These are phyloP conservation scores for Pythium aphanidermatum DNA, from an alignment of 352 stramenopile species.

Conservation along the genomic window DNA sequence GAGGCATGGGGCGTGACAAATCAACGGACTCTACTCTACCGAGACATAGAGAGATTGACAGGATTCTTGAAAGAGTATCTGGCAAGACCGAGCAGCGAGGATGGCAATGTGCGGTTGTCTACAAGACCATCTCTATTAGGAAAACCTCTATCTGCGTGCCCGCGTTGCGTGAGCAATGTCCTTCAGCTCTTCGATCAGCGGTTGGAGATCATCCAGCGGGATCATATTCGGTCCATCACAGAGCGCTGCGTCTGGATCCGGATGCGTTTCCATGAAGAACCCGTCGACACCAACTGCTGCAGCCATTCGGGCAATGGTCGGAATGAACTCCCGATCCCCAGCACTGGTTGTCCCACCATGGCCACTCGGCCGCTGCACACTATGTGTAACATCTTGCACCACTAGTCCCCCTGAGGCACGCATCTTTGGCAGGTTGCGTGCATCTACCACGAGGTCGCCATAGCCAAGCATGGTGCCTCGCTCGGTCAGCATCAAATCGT, in stretches of 20 bases:
- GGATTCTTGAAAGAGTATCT: neutral
- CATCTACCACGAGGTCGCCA: conserved; percentile 81
- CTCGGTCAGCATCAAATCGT: conserved; percentile 80
- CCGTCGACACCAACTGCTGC: conserved; percentile 82
- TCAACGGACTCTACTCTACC: neutral
- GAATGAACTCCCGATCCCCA: conserved; percentile 76
- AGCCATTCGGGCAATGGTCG: conserved; percentile 80
- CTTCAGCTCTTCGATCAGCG: conserved; percentile 66
- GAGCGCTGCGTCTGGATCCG: conserved; percentile 48
- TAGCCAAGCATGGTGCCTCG: conserved; percentile 87
- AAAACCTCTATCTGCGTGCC: conserved; percentile 24
- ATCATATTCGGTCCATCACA: conserved; percentile 75
- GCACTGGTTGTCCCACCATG: conserved; percentile 42
- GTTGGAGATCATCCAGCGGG: conserved; percentile 56
- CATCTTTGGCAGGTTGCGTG: conserved; percentile 75
- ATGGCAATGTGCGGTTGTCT: too few relatives aligned
- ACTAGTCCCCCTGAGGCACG: conserved; percentile 52
- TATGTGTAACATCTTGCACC: conserved; percentile 86
- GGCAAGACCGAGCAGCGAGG: neutral
- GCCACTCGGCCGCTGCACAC: conserved; percentile 64
- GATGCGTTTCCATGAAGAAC: conserved; percentile 88
- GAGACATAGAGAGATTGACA: neutral
- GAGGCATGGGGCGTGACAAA: too few relatives aligned
- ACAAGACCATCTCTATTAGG: too few relatives aligned
- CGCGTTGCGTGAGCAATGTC: conserved; percentile 54